Evolutionary conservation across 1,284 basidiomycete genomes (phyloP).

Genomic region (Apiotrichum laibachii): DNA sequence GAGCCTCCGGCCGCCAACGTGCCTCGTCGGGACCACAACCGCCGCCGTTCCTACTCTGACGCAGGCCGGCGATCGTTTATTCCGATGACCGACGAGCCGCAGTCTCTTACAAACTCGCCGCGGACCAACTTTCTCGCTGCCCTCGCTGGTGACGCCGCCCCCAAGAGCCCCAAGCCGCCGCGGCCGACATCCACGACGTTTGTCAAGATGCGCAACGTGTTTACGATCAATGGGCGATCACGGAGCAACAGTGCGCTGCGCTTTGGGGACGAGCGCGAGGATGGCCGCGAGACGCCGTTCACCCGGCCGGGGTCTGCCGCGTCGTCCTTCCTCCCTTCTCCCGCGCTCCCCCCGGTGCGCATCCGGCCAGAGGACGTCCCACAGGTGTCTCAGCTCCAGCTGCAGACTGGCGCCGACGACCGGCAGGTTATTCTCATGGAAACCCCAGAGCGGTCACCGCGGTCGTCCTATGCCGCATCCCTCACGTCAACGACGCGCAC

Average conservation of each 20-base stretch:
- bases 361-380: slow-evolving; percentile 23
- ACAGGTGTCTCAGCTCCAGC: slow-evolving; percentile 21
- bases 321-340: slow-evolving; percentile 31
- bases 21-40: slow-evolving; percentile 1
- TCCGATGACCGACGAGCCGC: neutral
- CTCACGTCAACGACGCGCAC: slow-evolving; percentile 18
- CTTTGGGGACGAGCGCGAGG: slow-evolving; percentile 31
- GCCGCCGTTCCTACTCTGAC: slow-evolving; percentile 20
- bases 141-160: neutral
- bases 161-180: neutral
- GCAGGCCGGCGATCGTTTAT: slow-evolving; percentile 7
- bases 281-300: slow-evolving; percentile 4
- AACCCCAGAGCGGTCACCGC: slow-evolving; percentile 28
- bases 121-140: slow-evolving; percentile 1
- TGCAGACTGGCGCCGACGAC: slow-evolving; percentile 23
- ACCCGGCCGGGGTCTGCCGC: slow-evolving; percentile 26
- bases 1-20: neutral
- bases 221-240: slow-evolving; percentile 30
- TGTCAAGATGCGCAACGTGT: slow-evolving; percentile 40
- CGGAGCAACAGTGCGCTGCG: slow-evolving; percentile 37
- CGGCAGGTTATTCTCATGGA: slow-evolving; percentile 22
- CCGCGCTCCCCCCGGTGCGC: slow-evolving; percentile 17
- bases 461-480: slow-evolving; percentile 32
- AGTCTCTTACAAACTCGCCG: neutral
- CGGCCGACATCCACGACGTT: slow-evolving; percentile 41